phyloP scores from a whole-genome alignment of 2,329 filamentous ascomycete genomes.

The Grosmannia huntii region DNA sequence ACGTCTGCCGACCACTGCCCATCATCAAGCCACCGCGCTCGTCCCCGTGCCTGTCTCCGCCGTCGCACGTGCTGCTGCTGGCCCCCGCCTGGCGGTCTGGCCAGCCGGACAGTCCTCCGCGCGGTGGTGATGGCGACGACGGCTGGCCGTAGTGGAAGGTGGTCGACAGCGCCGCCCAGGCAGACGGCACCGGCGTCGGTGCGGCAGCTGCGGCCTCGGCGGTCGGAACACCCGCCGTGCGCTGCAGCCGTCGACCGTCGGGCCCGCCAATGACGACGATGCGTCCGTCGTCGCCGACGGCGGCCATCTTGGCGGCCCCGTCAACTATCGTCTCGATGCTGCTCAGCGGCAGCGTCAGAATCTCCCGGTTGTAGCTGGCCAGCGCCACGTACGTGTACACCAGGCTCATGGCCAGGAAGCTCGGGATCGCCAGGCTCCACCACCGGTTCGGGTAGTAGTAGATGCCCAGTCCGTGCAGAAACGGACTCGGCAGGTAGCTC shows the following conservation, averaged over 20 bases:
- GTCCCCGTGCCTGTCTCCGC: constrained; percentile 10
- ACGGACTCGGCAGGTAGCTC: constrained; percentile 84
- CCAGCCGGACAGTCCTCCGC: neutral
- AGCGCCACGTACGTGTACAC: constrained; percentile 92
- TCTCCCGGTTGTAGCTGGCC: constrained; percentile 79
- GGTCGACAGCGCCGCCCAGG: neutral
- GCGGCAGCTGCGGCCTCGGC: no score
- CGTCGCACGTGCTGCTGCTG: constrained; percentile 8
- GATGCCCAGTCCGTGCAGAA: constrained; percentile 85
- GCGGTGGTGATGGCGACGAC: constrained; percentile 11
- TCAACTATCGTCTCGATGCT: constrained; percentile 87
- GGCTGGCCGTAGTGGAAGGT: constrained; percentile 9
- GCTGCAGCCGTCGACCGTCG: constrained; percentile 10
- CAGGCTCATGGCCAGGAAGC: constrained; percentile 76
- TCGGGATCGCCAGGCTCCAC: constrained; percentile 90
- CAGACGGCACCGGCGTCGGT: no score
- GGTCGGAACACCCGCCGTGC: neutral
- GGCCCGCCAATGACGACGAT: constrained; percentile 7
- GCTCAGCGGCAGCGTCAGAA: constrained; percentile 67
- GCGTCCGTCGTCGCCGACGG: constrained; percentile 36
- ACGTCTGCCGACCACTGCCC: constrained; percentile 2
- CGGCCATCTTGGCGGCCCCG: constrained; percentile 73
- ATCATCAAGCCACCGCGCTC: constrained; percentile 3
- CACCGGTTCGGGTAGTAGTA: constrained; percentile 95
- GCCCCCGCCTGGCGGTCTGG: no score